phyloP scores from a whole-genome alignment of 345 rosid species.

The Corchorus capsularis region DNA sequence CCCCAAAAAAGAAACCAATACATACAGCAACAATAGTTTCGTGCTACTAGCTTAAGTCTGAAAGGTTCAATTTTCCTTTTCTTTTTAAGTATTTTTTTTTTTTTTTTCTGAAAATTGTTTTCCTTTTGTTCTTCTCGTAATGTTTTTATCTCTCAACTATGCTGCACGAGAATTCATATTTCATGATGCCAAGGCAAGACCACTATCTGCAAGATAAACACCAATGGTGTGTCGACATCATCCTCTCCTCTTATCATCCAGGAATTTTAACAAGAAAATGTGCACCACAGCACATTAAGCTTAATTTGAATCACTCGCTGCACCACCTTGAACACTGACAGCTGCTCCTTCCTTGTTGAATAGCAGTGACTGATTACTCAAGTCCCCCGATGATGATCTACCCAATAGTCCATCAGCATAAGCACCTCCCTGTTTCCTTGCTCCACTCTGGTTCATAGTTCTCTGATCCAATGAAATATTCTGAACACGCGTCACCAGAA shows the following conservation, averaged over 20 bases:
- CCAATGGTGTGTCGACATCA: slow-evolving; percentile 4
- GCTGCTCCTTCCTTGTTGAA: slow-evolving; percentile 1
- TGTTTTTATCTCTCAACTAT: background rate
- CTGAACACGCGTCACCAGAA: slow-evolving; percentile 29
- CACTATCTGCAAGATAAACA: slow-evolving; percentile 2
- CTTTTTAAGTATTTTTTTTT: background rate
- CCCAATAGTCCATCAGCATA: background rate
- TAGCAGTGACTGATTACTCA: slow-evolving; percentile 15
- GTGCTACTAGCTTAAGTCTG: slow-evolving; percentile 16
- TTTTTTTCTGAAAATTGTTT: background rate
- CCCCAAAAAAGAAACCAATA: background rate
- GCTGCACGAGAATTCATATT: slow-evolving; percentile 4
- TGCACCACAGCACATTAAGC: slow-evolving; percentile 8
- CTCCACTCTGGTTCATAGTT: slow-evolving; percentile 10
- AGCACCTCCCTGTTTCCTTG: slow-evolving; percentile 1
- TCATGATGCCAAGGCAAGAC: background rate
- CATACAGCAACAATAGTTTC: background rate
- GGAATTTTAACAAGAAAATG: background rate
- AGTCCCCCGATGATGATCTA: slow-evolving; percentile 20
- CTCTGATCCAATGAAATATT: slow-evolving; percentile 42
- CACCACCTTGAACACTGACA: background rate
- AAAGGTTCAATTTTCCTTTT: slow-evolving; percentile 8
- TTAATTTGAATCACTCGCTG: slow-evolving; percentile 4
- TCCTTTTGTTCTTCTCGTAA: background rate
- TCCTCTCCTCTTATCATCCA: slow-evolving; percentile 7